Base-by-base conservation (phyloP, 371 early-diverging fungal species). In the Mortierella sp. region DNA sequence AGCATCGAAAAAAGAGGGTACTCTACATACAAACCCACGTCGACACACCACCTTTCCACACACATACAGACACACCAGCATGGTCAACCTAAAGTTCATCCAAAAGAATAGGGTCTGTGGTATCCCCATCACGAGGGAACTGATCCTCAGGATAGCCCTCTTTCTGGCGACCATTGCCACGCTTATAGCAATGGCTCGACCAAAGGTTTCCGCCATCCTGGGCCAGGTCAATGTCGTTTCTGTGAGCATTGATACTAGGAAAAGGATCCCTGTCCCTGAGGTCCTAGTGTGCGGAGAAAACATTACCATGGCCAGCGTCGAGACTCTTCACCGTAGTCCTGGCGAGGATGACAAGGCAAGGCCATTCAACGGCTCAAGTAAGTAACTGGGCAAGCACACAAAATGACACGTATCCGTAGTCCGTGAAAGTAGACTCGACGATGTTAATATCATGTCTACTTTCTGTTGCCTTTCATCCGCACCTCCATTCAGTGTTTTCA, bases 81-180 rank as follows among this genome's bases (percentile, higher is more conserved):
- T n/a, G n/a, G n/a, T n/a, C n/a, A n/a, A n/a, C n/a, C n/a, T n/a
- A n/a, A n/a, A n/a, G n/a, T n/a, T n/a, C n/a, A n/a, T n/a, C 37
- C 37, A 37, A 3, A 37, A 37, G 37, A 37, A 9, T 37, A 37
- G 9, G 9, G 9, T 75, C 7, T 60, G 57, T 15, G 75, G 75
- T 6, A 66, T 75, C 19, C 75, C 75, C 7, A 21, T 75, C 16
- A 70, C 75, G 0, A 58, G 52, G 21, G 75, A 75, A 45, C 55
- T 75, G 6, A 52, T 61, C 12, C 66, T 75, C 5, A 61, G 75
- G 12, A 1, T 75, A 6, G 23, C 59, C 58, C 56, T 75, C 29
- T 28, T 75, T 9, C 7, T 12, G 0, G 7, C 56, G 29, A 75
- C 75, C 5, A n/a, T 75, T 28, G 75, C 29, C 1, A 26, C 53